phyloP scores from a whole-genome alignment of 352 stramenopile genomes.

The Aphanomyces invadans region DNA sequence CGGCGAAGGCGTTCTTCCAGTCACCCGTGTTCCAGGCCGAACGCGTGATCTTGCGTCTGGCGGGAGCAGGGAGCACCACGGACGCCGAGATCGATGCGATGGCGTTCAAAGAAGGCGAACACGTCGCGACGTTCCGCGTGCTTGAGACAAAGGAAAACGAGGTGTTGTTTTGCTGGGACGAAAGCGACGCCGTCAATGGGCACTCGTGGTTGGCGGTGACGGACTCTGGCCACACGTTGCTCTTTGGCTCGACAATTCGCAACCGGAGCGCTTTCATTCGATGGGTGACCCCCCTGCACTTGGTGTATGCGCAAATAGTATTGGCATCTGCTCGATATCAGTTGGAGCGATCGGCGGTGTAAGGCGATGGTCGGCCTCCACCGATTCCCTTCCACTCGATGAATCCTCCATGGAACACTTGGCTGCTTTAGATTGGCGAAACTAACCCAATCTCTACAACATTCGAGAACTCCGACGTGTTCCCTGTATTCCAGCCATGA shows the following conservation, averaged over 20 bases:
- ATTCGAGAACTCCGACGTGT: no score
- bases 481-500: no score
- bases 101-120: neutral
- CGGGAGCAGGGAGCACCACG: neutral
- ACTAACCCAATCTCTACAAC: no score
- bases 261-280: neutral
- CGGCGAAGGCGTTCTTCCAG: conserved; percentile 5
- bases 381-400: no score
- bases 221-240: conserved; percentile 3
- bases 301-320: neutral
- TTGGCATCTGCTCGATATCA: neutral
- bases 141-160: neutral
- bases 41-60: neutral
- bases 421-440: no score
- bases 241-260: neutral
- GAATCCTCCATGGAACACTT: no score
- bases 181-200: neutral
- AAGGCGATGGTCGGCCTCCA: neutral
- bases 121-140: conserved; percentile 9
- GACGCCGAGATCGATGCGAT: neutral
- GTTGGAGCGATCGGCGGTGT: neutral
- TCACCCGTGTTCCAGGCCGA: conserved; percentile 18
- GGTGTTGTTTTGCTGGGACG: neutral
- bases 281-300: neutral
- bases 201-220: conserved; percentile 9